These are phyloP conservation scores for Allantophomopsis lycopodina DNA, from an alignment of 2,329 filamentous ascomycete species.

Conservation along the genomic window DNA sequence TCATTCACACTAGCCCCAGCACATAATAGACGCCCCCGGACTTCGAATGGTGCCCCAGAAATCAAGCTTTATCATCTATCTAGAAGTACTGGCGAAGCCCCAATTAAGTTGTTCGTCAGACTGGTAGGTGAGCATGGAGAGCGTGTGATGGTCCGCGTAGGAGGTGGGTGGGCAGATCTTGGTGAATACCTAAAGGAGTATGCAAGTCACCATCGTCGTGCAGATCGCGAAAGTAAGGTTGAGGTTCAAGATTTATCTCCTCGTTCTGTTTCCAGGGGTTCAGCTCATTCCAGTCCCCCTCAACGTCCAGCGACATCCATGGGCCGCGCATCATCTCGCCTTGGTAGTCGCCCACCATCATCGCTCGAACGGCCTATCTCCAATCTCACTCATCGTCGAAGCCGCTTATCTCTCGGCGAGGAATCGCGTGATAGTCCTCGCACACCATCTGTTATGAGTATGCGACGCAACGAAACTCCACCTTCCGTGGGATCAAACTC, in stretches of 20 bases:
- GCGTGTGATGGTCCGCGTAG: conserved; percentile 94
- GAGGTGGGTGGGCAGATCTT: conserved; percentile 95
- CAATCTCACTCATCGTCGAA: conserved; percentile 14
- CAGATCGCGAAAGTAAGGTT: conserved; percentile 33
- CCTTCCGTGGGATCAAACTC: not conserved
- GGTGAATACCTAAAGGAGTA: conserved; percentile 93
- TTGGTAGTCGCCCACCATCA: conserved; percentile 11
- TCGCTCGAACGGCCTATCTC: conserved; percentile 13
- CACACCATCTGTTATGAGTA: not conserved
- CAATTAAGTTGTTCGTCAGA: conserved; percentile 89
- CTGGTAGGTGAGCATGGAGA: conserved; percentile 83
- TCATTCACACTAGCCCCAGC: conserved; percentile 59
- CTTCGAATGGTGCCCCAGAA: conserved; percentile 45
- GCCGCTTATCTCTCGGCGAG: conserved; percentile 10
- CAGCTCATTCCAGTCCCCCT: conserved; percentile 2
- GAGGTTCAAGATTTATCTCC: conserved; percentile 41
- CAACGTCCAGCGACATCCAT: not conserved
- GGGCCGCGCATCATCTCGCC: conserved; percentile 22
- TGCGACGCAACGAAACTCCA: not conserved
- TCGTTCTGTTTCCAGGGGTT: conserved; percentile 12
- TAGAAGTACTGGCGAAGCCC: conserved; percentile 67
- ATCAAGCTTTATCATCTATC: conserved; percentile 90
- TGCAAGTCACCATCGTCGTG: conserved; percentile 77
- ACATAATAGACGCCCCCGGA: conserved; percentile 31
- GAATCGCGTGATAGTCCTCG: conserved; percentile 2